A percentile compares a stretch with the other conserved stretches of the same genome.
phyloP scores from a whole-genome alignment of 805 yeast species.

The Candida nonsorbophila region DNA sequence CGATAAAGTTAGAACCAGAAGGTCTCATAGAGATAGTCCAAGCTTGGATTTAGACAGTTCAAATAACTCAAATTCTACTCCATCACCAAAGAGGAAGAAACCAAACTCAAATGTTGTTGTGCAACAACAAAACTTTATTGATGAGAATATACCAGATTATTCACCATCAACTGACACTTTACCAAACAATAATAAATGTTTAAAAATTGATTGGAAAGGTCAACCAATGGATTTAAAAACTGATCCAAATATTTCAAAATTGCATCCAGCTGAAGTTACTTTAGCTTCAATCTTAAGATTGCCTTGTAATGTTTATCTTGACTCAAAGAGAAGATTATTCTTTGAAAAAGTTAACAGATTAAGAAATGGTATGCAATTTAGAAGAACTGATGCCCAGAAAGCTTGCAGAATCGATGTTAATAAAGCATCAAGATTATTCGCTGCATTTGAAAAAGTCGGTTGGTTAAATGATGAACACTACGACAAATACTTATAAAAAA shows the following conservation, averaged over 20 bases:
- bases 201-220: constrained; percentile 96
- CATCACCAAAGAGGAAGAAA: constrained; percentile 38
- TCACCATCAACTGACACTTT: constrained; percentile 66
- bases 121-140: constrained; percentile 48
- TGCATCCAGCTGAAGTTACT: constrained; percentile 88
- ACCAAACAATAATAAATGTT: constrained; percentile 62
- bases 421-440: constrained; percentile 86
- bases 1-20: constrained; percentile 58
- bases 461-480: constrained; percentile 82
- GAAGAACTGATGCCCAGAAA: constrained; percentile 97
- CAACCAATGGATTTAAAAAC: constrained; percentile 85
- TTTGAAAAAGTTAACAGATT: constrained; percentile 80
- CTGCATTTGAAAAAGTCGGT: constrained; percentile 87
- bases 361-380: constrained; percentile 68
- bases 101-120: constrained; percentile 16
- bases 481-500: constrained; percentile 18
- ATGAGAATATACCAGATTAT: constrained; percentile 74
- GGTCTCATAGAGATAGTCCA: constrained; percentile 22
- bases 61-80: constrained; percentile 4
- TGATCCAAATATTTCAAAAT: constrained; percentile 66
- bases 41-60: no score
- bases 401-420: constrained; percentile 96
- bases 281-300: constrained; percentile 86
- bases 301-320: constrained; percentile 79
- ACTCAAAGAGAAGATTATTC: constrained; percentile 67